Percentiles rank a stretch among this genome's conserved stretches.
Conservation (phyloP, 768 basidiomycete genomes). For the Trametes cingulata region DNA sequence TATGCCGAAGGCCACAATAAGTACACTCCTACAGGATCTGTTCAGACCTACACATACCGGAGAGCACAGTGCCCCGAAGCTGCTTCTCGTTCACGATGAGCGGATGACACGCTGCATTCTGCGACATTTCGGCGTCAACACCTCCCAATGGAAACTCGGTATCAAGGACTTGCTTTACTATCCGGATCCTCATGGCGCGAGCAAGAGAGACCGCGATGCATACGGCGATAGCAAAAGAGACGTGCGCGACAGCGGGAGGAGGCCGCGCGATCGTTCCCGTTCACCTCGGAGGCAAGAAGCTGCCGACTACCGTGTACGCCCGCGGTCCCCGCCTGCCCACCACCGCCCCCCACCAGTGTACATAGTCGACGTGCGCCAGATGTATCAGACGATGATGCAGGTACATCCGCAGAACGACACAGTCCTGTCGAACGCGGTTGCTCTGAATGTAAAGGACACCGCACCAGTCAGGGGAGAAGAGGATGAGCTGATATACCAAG, state of each 20-base stretch:
- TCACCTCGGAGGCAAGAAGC: constrained; percentile 5
- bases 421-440: constrained; percentile 9
- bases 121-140: constrained; percentile 43
- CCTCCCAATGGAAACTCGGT: constrained; percentile 42
- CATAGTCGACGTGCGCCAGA: constrained; percentile 25
- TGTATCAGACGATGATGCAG: constrained; percentile 22
- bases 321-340: constrained; percentile 7
- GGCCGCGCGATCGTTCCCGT: constrained; percentile 2
- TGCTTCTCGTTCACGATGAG: constrained; percentile 51
- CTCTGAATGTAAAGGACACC: constrained; percentile 16
- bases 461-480: constrained; percentile 2
- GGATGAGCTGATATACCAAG: constrained; percentile 6
- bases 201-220: background rate
- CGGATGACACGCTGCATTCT: constrained; percentile 42
- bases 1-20: background rate
- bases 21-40: constrained; percentile 19
- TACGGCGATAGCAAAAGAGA: background rate
- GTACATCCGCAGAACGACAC: background rate
- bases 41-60: constrained; percentile 22
- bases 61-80: constrained; percentile 32
- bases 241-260: background rate
- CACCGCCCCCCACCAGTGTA: constrained; percentile 12
- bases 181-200: background rate
- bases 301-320: background rate
- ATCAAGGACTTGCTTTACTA: constrained; percentile 36